Evolutionary conservation across 2,329 filamentous ascomycete genomes (phyloP).

Genomic region (Penicillium sp.): DNA sequence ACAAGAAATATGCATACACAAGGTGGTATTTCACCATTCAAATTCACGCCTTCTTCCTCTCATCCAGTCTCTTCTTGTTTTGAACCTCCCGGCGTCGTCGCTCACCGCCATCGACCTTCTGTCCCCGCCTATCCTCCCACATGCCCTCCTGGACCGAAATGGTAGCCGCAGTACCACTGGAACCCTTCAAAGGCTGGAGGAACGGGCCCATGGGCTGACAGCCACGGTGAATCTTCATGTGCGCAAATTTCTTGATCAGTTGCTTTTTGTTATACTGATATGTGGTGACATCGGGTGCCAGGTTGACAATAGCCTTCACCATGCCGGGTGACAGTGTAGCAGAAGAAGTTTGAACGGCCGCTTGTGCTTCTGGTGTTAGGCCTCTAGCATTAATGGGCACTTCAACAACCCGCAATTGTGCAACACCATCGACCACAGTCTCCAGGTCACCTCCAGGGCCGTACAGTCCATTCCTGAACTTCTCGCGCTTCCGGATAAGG

Average conservation of each 20-base stretch:
- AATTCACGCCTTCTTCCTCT: slow-evolving; percentile 62
- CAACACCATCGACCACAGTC: slow-evolving; percentile 64
- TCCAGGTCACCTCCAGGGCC: slow-evolving; percentile 81
- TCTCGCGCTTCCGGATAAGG: slow-evolving; percentile 81
- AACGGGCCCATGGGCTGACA: slow-evolving; percentile 73
- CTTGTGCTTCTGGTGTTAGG: slow-evolving; percentile 25
- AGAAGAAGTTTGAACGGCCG: slow-evolving; percentile 42
- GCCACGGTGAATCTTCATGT: slow-evolving; percentile 66
- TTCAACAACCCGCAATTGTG: slow-evolving; percentile 58
- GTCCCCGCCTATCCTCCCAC: slow-evolving; percentile 84
- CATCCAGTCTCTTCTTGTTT: slow-evolving; percentile 77
- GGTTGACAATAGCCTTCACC: slow-evolving; percentile 60
- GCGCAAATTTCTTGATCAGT: slow-evolving; percentile 55
- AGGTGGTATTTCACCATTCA: slow-evolving; percentile 5
- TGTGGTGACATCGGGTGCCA: slow-evolving; percentile 55
- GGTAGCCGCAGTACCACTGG: slow-evolving; percentile 58
- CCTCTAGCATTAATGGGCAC: slow-evolving; percentile 44
- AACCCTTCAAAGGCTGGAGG: slow-evolving; percentile 65
- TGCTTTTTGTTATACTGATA: slow-evolving; percentile 49
- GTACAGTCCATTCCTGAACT: slow-evolving; percentile 72
- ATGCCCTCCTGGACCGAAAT: slow-evolving; percentile 78
- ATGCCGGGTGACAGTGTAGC: slow-evolving; percentile 55
- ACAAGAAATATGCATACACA: slow-evolving; percentile 19
- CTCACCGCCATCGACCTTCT: slow-evolving; percentile 96
- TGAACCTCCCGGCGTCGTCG: slow-evolving; percentile 80